Base-by-base conservation (phyloP, 2,329 filamentous ascomycete species). In the Colletotrichum horii region DNA sequence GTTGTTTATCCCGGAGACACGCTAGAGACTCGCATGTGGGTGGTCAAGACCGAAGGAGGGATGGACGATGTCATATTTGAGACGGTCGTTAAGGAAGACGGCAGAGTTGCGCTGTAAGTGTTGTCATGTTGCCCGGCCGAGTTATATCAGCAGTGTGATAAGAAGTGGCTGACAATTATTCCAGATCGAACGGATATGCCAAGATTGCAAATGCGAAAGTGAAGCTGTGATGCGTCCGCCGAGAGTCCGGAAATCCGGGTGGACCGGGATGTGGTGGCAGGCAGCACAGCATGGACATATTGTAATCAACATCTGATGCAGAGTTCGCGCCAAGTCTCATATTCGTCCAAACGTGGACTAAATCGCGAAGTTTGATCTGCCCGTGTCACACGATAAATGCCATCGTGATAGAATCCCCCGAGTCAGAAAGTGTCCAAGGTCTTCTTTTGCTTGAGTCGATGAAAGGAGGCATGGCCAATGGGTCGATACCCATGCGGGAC, bases 1-100 rank as follows among this genome's bases (percentile, higher is more conserved):
- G 85, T 87, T 4, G 87, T 89, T 11, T 88, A 87, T 74, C 87
- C 88, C 0, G 87, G 87, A 0, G 87, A 88, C 58, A 82, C 83
- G 56, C 78, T 87, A 3, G 84, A 86, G 77, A 87, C 85, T 60
- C 80, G 83, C 30, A 87, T 87, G 80, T 87, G 85, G 85, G 79
- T 84, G 55, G 80, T 83, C n/a, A 81, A 79, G 3, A 79, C 77
- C 24, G 80, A 80, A 15, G 79, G 78, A 67, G 82, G 82, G 15
- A 76, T 81, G 11, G 82, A 85, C 60, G 79, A 85, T 52, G 76
- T 86, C 30, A 70, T 84, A 36, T 87, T 87, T 77, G 83, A 86
- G 81, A 86, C 85, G 4, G 79, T 84, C 58, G 85, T 87, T 19
- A 80, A 83, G 76, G 80, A 79, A 19, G 84, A 85, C 76, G 83